phyloP scores from a whole-genome alignment of 257 asterid species.

The Nicotiana undulata region DNA sequence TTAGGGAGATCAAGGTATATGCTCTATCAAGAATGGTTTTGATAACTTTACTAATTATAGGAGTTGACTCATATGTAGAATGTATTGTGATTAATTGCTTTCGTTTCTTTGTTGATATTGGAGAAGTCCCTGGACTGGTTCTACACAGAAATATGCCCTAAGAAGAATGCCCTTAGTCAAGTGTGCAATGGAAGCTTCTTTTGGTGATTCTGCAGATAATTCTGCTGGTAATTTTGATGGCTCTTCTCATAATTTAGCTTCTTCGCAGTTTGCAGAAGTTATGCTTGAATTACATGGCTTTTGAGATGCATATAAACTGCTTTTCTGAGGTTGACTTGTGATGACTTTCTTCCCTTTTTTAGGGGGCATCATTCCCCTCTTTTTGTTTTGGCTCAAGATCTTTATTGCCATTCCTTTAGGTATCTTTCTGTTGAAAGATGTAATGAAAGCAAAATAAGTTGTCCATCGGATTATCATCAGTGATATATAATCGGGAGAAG shows the following conservation, averaged over 20 bases:
- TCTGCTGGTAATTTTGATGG: conserved; percentile 42
- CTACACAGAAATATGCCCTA: conserved; percentile 23
- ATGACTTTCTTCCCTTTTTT: not conserved
- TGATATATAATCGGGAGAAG: not conserved
- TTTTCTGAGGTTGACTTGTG: not conserved
- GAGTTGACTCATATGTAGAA: not conserved
- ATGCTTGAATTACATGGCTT: not conserved
- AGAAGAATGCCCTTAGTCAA: conserved; percentile 31
- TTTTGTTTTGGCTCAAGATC: not conserved
- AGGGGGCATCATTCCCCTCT: not conserved
- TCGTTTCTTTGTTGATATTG: conserved; percentile 18
- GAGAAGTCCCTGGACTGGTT: conserved; percentile 29
- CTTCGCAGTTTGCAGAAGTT: not conserved
- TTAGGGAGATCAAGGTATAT: conserved; percentile 26
- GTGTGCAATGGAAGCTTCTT: conserved; percentile 87
- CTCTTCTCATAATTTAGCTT: not conserved
- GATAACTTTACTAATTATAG: not conserved
- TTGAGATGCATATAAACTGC: not conserved
- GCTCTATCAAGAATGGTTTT: conserved; percentile 2
- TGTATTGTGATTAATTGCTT: conserved; percentile 9
- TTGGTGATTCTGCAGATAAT: conserved; percentile 49
- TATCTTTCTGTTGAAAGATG: not conserved
- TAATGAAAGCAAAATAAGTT: not conserved
- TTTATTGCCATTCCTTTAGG: not conserved
- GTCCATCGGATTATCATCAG: not conserved